phyloP scores from a whole-genome alignment of 352 stramenopile genomes.

The Pythium inflatum region DNA sequence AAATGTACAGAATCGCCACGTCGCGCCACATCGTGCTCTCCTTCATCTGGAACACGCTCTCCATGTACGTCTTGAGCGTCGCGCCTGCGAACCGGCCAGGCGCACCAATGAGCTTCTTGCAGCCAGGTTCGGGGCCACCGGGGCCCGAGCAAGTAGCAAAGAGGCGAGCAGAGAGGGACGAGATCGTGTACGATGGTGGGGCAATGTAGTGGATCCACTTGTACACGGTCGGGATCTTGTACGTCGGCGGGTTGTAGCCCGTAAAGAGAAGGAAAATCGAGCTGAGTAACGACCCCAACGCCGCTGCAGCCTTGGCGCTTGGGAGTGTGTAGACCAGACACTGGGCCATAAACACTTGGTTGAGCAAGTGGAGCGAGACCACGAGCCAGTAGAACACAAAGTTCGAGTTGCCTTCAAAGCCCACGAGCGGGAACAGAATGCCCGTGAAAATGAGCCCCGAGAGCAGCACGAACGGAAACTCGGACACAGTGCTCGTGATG shows the following conservation, averaged over 20 bases:
- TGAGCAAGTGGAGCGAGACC: slow-evolving; percentile 48
- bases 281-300: slow-evolving; percentile 45
- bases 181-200: slow-evolving; percentile 50
- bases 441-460: slow-evolving; percentile 53
- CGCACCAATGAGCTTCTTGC: slow-evolving; percentile 32
- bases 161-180: slow-evolving; percentile 41
- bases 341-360: slow-evolving; percentile 57
- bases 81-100: slow-evolving; percentile 33
- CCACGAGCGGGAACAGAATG: slow-evolving; percentile 65
- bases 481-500: slow-evolving; percentile 67
- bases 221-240: slow-evolving; percentile 53
- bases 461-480: slow-evolving; percentile 74
- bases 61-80: slow-evolving; percentile 57
- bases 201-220: slow-evolving; percentile 63
- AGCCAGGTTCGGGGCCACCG: slow-evolving; percentile 32
- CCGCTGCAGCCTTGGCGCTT: slow-evolving; percentile 42
- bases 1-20: slow-evolving; percentile 36
- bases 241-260: slow-evolving; percentile 58
- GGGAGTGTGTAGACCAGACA: slow-evolving; percentile 53
- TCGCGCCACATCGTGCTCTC: slow-evolving; percentile 51
- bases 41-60: slow-evolving; percentile 59
- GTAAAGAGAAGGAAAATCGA: slow-evolving; percentile 63
- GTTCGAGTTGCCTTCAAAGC: slow-evolving; percentile 43
- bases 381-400: slow-evolving; percentile 66
- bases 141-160: slow-evolving; percentile 40